Evolutionary conservation across 73 alveolate genomes (phyloP).

Genomic region (Urostyla sp.): DNA sequence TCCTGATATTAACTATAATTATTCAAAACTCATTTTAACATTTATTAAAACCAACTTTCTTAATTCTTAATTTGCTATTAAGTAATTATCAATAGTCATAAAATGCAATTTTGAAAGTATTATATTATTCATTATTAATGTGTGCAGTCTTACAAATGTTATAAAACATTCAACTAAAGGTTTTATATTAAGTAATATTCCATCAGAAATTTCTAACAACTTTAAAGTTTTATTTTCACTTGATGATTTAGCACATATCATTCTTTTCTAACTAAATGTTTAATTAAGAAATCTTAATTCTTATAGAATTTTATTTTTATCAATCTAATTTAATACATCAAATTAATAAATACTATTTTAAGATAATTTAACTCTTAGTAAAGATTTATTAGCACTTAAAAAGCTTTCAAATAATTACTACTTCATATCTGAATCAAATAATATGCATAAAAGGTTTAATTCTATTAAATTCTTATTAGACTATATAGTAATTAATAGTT

Average conservation of each 20-base stretch:
- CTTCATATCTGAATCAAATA: slow-evolving; percentile 19
- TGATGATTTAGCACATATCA: not conserved
- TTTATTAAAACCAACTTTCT: not conserved
- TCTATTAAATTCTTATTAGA: not conserved
- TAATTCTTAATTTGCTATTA: slow-evolving; percentile 16
- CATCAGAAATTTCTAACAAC: not conserved
- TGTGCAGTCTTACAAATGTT: slow-evolving; percentile 16
- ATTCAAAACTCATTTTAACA: slow-evolving; percentile 55
- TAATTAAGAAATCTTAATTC: slow-evolving; percentile 7
- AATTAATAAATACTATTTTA: slow-evolving; percentile 12
- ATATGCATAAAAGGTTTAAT: slow-evolving; percentile 1
- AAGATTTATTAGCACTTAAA: slow-evolving; percentile 30
- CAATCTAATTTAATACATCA: slow-evolving; percentile 1
- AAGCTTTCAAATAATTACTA: slow-evolving; percentile 22
- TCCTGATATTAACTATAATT: slow-evolving; percentile 21
- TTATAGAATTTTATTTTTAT: slow-evolving; percentile 6
- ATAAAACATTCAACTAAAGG: slow-evolving; percentile 10
- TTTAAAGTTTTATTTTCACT: slow-evolving; percentile 19
- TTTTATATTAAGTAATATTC: slow-evolving; percentile 28
- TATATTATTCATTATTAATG: slow-evolving; percentile 4
- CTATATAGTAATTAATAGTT: not conserved
- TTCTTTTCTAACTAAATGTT: not conserved
- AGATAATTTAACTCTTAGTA: not conserved
- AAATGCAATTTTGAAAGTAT: slow-evolving; percentile 36
- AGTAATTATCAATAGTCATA: slow-evolving; percentile 34